Conservation (phyloP, 1,139 yeast species). For the Zygoascus meyerae region DNA sequence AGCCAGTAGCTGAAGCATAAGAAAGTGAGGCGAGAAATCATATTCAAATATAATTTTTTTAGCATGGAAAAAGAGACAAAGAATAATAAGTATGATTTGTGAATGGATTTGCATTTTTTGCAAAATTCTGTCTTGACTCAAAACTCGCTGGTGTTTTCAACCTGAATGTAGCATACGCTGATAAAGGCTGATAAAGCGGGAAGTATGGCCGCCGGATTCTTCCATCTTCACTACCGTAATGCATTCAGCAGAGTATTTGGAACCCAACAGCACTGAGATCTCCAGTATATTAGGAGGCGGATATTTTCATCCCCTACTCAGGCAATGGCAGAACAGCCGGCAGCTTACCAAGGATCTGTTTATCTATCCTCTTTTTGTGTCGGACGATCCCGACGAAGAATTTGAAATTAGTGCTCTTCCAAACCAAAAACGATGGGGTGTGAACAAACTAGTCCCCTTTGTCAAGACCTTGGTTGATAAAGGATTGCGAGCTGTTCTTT, state of each 20-base stretch:
- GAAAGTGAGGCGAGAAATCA: too few relatives aligned
- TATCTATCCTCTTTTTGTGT: conserved; percentile 84
- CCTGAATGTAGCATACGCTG: too few relatives aligned
- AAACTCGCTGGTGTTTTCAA: too few relatives aligned
- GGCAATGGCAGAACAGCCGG: conserved; percentile 88
- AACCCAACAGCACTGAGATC: conserved; percentile 47
- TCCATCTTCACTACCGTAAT: neutral
- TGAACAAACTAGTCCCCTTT: conserved; percentile 70
- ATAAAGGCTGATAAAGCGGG: too few relatives aligned
- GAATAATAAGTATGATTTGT: too few relatives aligned
- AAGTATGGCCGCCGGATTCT: too few relatives aligned
- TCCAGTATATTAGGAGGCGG: conserved; percentile 91
- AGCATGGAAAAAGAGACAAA: too few relatives aligned
- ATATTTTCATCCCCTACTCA: conserved; percentile 79
- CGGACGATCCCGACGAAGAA: conserved; percentile 80
- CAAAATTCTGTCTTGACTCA: too few relatives aligned
- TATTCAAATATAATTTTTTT: too few relatives aligned
- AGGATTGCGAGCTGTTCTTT: conserved; percentile 78
- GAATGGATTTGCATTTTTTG: too few relatives aligned
- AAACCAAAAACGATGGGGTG: conserved; percentile 80
- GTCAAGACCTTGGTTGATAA: conserved; percentile 64
- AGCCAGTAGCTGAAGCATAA: too few relatives aligned
- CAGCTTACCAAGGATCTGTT: conserved; percentile 82
- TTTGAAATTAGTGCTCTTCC: conserved; percentile 71
- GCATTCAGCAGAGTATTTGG: conserved; percentile 17